Base-by-base conservation (phyloP, 768 basidiomycete genomes). In the Suillus cothurnatus region DNA sequence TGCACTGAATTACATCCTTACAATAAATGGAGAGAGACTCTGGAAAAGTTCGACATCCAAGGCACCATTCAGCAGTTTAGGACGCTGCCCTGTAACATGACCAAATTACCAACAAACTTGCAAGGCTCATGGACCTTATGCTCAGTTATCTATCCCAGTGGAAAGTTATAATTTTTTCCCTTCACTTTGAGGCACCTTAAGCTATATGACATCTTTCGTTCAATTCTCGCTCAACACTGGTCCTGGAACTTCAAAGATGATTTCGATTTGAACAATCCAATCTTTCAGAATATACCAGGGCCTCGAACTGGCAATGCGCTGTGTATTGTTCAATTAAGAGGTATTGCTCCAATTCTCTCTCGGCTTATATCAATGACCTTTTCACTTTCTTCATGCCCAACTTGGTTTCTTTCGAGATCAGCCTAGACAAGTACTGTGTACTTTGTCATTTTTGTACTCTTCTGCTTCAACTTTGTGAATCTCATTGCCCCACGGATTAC, bases 341-440 rank as follows among this genome's bases (percentile, higher is more conserved):
- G 28, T 41, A 64, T 53, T 23, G 6, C 15, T 28, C 23, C 57
- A 61, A 62, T 67, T 65, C 66, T 68, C 61, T 61, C 26, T 52
- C 26, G 61, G 63, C 55, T 15, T 71, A 67, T 66, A 64, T 64
- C 65, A 50, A 32, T 47, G 7, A 47, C 17, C 50, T 28, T 61
- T 56, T 38, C 62, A 26, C 4, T 31, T n/a, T 19, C 23, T 38
- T 32, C 28, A 23, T 55, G 23, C 26, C 31, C 56, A 28, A 21
- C 26, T 56, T 50, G 47, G 23, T 23, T 49, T 62, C 52, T 17
- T 45, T 36, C 47, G 19, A 52, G 21, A n/a, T 3, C 31, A 31
- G 15, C 26, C 50, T 19, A 21, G 39, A 57, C 62, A 66, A 65
- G 69, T 64, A 62, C 69, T 66, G 69, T 34, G 31, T 69, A 63